Percentiles rank a stretch among this genome's conserved stretches.
phyloP scores from a whole-genome alignment of 805 yeast genomes.

The Myxozyma sirexii region DNA sequence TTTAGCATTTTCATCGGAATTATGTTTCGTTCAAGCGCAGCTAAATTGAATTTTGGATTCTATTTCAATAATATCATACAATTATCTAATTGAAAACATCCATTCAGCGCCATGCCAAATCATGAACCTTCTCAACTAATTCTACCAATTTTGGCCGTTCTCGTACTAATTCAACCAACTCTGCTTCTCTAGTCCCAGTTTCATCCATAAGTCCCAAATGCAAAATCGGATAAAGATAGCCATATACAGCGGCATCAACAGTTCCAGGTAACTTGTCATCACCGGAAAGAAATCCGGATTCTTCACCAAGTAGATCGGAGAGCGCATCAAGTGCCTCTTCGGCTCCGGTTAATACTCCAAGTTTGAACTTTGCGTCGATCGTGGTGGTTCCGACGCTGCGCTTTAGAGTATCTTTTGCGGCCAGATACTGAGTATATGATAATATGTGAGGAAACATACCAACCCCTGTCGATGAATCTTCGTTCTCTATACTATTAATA shows the following conservation, averaged over 20 bases:
- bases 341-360: conserved; percentile 7
- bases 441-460: neutral
- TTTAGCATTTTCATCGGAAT: neutral
- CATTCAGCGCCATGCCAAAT: neutral
- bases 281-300: neutral
- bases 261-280: conserved; percentile 13
- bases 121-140: conserved; percentile 7
- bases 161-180: conserved; percentile 9
- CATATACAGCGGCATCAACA: conserved; percentile 25
- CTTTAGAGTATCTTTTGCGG: neutral
- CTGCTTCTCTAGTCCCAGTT: conserved; percentile 9
- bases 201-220: conserved; percentile 7
- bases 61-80: neutral
- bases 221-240: conserved; percentile 19
- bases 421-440: neutral
- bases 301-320: neutral
- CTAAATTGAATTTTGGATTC: neutral
- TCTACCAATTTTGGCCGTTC: conserved; percentile 8
- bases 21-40: neutral
- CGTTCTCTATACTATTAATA: neutral
- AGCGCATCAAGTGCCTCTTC: conserved; percentile 31
- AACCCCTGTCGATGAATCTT: neutral
- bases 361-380: neutral
- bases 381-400: neutral
- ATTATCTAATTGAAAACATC: neutral